These are phyloP conservation scores for Debaryomyces hansenii DNA, from an alignment of 805 yeast species.

Conservation along the genomic window DNA sequence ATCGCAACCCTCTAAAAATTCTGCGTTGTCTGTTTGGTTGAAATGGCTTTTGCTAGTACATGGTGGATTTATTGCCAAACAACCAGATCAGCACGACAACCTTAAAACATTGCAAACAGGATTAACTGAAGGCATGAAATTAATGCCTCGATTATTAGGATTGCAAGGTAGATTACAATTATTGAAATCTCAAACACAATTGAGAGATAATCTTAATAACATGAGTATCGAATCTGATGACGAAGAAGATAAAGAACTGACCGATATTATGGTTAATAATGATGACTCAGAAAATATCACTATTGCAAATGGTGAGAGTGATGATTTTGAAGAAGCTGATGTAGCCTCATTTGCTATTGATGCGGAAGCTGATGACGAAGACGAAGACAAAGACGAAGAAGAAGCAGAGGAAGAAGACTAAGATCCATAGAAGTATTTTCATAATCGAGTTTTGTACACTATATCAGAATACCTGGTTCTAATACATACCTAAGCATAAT, in stretches of 20 bases:
- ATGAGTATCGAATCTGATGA: slow-evolving; percentile 10
- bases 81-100: slow-evolving; percentile 52
- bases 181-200: slow-evolving; percentile 69
- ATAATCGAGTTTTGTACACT: neutral
- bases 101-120: slow-evolving; percentile 59
- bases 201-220: slow-evolving; percentile 41
- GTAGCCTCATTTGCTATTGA: slow-evolving; percentile 20
- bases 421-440: neutral
- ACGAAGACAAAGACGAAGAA: slow-evolving; percentile 30
- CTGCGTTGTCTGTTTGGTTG: slow-evolving; percentile 59
- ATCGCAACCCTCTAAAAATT: slow-evolving; percentile 24
- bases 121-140: slow-evolving; percentile 53
- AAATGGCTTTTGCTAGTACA: slow-evolving; percentile 75
- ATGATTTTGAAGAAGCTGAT: slow-evolving; percentile 25
- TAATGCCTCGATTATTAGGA: slow-evolving; percentile 67
- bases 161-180: slow-evolving; percentile 85
- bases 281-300: slow-evolving; percentile 29
- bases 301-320: slow-evolving; percentile 43
- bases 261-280: slow-evolving; percentile 9
- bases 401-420: slow-evolving; percentile 23
- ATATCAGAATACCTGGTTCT: too few species aligned
- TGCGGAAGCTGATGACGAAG: slow-evolving; percentile 31
- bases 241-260: slow-evolving; percentile 17
- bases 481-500: too few species aligned
- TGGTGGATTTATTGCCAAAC: slow-evolving; percentile 60